Conservation (phyloP, 2,329 filamentous ascomycete species). For the Peltaster fructicola region DNA sequence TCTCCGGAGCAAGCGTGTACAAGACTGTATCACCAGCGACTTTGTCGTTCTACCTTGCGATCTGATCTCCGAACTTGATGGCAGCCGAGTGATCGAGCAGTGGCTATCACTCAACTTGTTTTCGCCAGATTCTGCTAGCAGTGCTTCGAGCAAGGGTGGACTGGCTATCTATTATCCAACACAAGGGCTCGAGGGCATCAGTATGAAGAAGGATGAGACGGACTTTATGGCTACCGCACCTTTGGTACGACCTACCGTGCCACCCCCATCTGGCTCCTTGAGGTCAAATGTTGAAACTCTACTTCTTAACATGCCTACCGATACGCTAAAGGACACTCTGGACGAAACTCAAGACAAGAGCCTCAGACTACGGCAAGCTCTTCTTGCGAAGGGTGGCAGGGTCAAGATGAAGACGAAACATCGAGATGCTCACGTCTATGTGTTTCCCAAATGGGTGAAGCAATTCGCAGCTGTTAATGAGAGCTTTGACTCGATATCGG, state of each 20-base stretch:
- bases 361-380: conserved; percentile 55
- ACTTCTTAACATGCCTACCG: conserved; percentile 73
- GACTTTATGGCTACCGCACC: conserved; percentile 75
- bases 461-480: conserved; percentile 68
- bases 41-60: conserved; percentile 89
- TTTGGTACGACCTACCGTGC: conserved; percentile 39
- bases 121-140: conserved; percentile 36
- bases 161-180: conserved; percentile 86
- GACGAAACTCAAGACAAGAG: conserved; percentile 55
- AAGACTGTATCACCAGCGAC: conserved; percentile 60
- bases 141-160: conserved; percentile 52
- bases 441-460: conserved; percentile 82
- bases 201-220: conserved; percentile 77
- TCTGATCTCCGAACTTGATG: conserved; percentile 74
- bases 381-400: conserved; percentile 54
- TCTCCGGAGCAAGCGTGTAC: conserved; percentile 66
- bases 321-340: conserved; percentile 68
- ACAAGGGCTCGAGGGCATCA: conserved; percentile 44
- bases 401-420: conserved; percentile 69
- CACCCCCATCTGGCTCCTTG: conserved; percentile 45
- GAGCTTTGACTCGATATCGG: conserved; percentile 68
- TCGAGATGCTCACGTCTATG: conserved; percentile 84
- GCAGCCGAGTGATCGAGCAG: conserved; percentile 65
- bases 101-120: conserved; percentile 61
- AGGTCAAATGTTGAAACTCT: conserved; percentile 55